These are phyloP conservation scores for Kwoniella heveanensis DNA, from an alignment of 768 basidiomycete species.

Conservation along the genomic window DNA sequence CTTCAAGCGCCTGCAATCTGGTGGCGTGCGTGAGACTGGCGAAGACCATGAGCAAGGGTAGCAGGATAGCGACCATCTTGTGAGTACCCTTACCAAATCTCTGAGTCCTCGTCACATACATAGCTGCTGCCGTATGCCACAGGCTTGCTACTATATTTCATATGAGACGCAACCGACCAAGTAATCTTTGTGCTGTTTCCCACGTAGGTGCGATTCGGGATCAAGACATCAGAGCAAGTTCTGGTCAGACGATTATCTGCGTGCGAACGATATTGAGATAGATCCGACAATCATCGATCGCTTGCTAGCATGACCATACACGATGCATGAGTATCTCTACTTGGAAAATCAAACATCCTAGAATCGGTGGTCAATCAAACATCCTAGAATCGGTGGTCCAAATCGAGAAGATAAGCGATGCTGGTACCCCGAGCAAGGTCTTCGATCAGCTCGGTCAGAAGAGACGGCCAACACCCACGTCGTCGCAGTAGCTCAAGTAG, in stretches of 20 bases:
- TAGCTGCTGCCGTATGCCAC: too few species aligned
- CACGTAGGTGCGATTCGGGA: conserved; percentile 90
- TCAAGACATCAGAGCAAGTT: conserved; percentile 84
- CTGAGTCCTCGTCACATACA: too few species aligned
- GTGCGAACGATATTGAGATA: conserved; percentile 34
- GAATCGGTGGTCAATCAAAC: too few species aligned
- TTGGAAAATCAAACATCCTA: too few species aligned
- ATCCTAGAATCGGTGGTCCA: too few species aligned
- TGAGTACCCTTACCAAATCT: conserved; percentile 51
- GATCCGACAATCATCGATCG: conserved; percentile 35
- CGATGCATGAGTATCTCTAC: too few species aligned
- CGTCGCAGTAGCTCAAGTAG: too few species aligned
- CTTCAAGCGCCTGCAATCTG: conserved; percentile 93
- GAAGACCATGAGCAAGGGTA: conserved; percentile 68
- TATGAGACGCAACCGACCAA: too few species aligned
- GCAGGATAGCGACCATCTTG: conserved; percentile 82
- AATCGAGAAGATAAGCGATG: too few species aligned
- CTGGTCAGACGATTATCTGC: conserved; percentile 54
- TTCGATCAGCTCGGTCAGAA: neutral
- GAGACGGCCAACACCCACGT: neutral
- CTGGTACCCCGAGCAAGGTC: too few species aligned
- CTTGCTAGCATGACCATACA: conserved; percentile 26
- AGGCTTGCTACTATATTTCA: too few species aligned
- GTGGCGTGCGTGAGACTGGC: conserved; percentile 84
- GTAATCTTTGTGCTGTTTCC: too few species aligned